Conservation (phyloP, 768 basidiomycete species). For the Crassisporium funariophilum region DNA sequence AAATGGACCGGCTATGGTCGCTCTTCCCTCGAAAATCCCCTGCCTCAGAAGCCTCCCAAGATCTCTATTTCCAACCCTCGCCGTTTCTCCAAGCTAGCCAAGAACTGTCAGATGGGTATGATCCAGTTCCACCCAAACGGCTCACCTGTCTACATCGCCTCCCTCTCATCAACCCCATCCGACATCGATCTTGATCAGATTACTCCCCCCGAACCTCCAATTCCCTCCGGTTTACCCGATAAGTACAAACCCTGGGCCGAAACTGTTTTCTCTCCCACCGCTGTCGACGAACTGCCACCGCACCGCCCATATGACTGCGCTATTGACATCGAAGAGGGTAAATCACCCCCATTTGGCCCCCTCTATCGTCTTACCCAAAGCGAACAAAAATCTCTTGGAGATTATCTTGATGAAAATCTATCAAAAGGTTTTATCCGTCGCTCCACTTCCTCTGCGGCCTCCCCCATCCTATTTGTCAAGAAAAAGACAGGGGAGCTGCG, state of each 20-base stretch:
- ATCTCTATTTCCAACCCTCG: slow-evolving; percentile 14
- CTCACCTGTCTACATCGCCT: slow-evolving; percentile 16
- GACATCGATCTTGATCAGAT: slow-evolving; percentile 1
- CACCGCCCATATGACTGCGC: slow-evolving; percentile 37
- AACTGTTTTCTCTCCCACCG: slow-evolving; percentile 25
- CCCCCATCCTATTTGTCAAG: slow-evolving; percentile 36
- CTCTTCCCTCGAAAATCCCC: slow-evolving; percentile 13
- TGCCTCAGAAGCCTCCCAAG: slow-evolving; percentile 11
- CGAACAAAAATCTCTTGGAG: slow-evolving; percentile 31
- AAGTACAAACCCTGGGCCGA: slow-evolving; percentile 30
- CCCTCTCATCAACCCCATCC: slow-evolving; percentile 9
- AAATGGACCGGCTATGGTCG: slow-evolving; percentile 22
- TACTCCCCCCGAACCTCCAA: slow-evolving; percentile 1
- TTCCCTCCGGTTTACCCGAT: slow-evolving; percentile 14
- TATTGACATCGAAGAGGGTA: slow-evolving; percentile 33
- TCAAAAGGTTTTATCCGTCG: slow-evolving; percentile 35
- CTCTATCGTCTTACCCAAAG: slow-evolving; percentile 16
- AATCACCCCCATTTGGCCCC: slow-evolving; percentile 12
- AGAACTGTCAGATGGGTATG: slow-evolving; percentile 9
- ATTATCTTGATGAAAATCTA: slow-evolving; percentile 19
- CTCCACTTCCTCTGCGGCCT: slow-evolving; percentile 30
- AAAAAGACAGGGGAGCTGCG: slow-evolving; percentile 35
- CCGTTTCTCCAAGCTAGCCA: slow-evolving; percentile 23
- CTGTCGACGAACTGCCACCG: slow-evolving; percentile 28
- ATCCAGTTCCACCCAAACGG: slow-evolving; percentile 10